Percentiles rank a stretch among this genome's conserved stretches.
phyloP scores from a whole-genome alignment of 345 rosid genomes.

The Cardamine resedifolia region DNA sequence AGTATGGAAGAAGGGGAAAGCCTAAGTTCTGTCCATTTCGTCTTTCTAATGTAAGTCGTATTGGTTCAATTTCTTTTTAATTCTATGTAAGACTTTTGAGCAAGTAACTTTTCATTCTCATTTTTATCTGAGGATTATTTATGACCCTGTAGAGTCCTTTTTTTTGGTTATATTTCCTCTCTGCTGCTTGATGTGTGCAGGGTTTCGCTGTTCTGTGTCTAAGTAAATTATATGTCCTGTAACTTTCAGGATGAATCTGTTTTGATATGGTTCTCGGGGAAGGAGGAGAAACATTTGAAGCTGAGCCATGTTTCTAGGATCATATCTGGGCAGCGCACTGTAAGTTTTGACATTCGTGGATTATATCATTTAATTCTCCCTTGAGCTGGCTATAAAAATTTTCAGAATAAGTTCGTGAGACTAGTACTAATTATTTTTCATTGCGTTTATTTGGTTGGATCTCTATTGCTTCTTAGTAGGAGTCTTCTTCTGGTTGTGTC shows the following conservation, averaged over 20 bases:
- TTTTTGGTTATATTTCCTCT: conserved; percentile 9
- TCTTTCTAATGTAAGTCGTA: conserved; percentile 85
- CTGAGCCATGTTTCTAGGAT: conserved; percentile 90
- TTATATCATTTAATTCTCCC: conserved; percentile 5
- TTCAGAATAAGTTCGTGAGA: neutral
- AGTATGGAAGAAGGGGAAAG: conserved; percentile 97
- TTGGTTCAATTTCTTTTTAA: neutral
- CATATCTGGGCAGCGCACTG: conserved; percentile 96
- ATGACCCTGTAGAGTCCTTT: neutral
- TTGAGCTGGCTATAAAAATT: conserved; percentile 5
- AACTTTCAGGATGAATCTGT: conserved; percentile 84
- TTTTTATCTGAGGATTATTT: neutral
- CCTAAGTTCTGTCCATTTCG: conserved; percentile 99
- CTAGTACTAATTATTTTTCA: neutral
- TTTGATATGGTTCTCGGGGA: conserved; percentile 97
- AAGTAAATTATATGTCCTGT: conserved; percentile 12
- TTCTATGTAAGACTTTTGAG: neutral
- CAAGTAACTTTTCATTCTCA: neutral
- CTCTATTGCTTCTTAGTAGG: conserved; percentile 3
- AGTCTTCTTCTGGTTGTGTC: neutral
- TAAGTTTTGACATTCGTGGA: conserved; percentile 46
- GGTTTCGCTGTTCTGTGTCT: conserved; percentile 7
- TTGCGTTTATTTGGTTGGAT: neutral
- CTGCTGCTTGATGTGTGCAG: neutral
- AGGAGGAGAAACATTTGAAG: conserved; percentile 84